phyloP scores from a whole-genome alignment of 306 rosid species.

The Prunus armeniaca region DNA sequence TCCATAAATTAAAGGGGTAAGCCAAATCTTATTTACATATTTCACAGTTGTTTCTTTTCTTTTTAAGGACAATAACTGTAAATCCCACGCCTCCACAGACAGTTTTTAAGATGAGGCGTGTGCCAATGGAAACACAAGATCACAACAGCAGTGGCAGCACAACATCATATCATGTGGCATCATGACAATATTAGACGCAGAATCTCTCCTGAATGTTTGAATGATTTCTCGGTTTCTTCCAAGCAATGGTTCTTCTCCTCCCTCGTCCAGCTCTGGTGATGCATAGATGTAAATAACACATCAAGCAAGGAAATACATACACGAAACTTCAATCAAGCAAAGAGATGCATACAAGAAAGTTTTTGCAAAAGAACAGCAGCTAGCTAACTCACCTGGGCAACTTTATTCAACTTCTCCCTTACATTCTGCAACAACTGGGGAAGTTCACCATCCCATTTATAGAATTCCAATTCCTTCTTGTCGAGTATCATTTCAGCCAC shows the following conservation, averaged over 20 bases:
- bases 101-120: neutral
- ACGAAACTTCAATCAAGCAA: neutral
- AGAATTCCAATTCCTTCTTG: slow-evolving; percentile 75
- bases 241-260: slow-evolving; percentile 94
- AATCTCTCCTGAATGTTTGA: slow-evolving; percentile 85
- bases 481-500: slow-evolving; percentile 71
- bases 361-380: neutral
- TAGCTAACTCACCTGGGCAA: slow-evolving; percentile 60
- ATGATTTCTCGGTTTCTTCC: slow-evolving; percentile 95
- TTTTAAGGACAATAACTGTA: neutral
- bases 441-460: slow-evolving; percentile 93
- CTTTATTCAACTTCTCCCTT: slow-evolving; percentile 83
- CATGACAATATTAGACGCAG: slow-evolving; percentile 80
- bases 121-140: neutral
- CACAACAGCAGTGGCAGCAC: neutral
- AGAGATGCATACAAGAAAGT: neutral
- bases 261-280: slow-evolving; percentile 75
- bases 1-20: neutral
- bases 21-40: neutral
- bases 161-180: slow-evolving; percentile 10
- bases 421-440: slow-evolving; percentile 78
- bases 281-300: neutral
- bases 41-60: neutral
- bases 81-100: neutral
- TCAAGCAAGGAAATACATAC: neutral